Evolutionary conservation across 2,329 filamentous ascomycete species (phyloP).

Genomic region (Monosporascus sp.): DNA sequence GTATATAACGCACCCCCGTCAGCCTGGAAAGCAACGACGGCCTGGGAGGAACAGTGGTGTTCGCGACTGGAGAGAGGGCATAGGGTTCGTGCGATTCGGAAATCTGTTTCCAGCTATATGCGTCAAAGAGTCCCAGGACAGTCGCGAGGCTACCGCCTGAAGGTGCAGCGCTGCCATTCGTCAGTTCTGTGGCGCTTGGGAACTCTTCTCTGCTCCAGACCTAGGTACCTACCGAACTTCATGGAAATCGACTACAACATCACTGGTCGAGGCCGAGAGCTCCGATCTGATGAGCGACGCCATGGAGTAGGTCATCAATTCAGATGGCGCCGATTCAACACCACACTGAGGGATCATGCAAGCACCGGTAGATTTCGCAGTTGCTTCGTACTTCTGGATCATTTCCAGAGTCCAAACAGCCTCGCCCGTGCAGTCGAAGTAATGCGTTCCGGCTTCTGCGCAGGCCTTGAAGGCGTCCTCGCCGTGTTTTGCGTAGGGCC

Average conservation of each 20-base stretch:
- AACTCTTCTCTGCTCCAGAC: neutral
- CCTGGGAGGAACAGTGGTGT: constrained; percentile 27
- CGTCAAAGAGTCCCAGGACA: constrained; percentile 53
- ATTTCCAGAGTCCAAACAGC: constrained; percentile 52
- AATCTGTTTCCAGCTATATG: constrained; percentile 44
- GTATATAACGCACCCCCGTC: constrained; percentile 44
- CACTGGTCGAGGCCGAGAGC: constrained; percentile 43
- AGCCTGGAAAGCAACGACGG: constrained; percentile 39
- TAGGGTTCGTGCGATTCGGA: constrained; percentile 43
- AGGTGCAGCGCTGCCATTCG: constrained; percentile 34
- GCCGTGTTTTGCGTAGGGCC: constrained; percentile 52
- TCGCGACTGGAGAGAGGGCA: constrained; percentile 51
- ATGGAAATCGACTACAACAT: constrained; percentile 47
- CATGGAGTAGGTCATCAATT: constrained; percentile 52
- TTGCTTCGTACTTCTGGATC: constrained; percentile 52
- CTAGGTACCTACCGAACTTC: constrained; percentile 31
- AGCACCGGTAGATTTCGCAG: constrained; percentile 49
- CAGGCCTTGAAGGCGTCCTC: constrained; percentile 57
- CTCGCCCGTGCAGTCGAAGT: constrained; percentile 60
- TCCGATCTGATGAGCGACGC: constrained; percentile 45
- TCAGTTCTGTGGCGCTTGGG: constrained; percentile 4
- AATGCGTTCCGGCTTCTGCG: constrained; percentile 58
- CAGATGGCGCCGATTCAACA: constrained; percentile 57
- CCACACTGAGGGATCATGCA: constrained; percentile 58
- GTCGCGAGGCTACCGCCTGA: constrained; percentile 68